Percentiles rank a stretch among this genome's conserved stretches.
Evolutionary conservation across 805 yeast genomes (phyloP).

Genomic region (Kuraishia ogatae): DNA sequence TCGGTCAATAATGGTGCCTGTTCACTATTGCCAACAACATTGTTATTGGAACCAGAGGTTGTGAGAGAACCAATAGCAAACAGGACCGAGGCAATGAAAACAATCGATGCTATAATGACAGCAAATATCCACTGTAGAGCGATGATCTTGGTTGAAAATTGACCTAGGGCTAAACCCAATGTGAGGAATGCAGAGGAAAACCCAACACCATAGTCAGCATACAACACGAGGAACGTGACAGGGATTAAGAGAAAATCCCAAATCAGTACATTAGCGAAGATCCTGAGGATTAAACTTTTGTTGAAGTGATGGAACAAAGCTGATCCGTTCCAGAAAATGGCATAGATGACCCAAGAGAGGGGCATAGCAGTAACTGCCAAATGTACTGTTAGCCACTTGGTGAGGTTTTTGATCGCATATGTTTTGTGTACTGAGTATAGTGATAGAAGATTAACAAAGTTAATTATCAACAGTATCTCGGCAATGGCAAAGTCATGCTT

Average conservation of each 20-base stretch:
- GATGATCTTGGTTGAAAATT: conserved; percentile 55
- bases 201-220: conserved; percentile 67
- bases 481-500: conserved; percentile 48
- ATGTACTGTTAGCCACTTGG: conserved; percentile 52
- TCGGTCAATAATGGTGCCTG: conserved; percentile 24
- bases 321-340: conserved; percentile 82
- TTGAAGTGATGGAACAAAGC: conserved; percentile 57
- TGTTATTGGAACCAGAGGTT: conserved; percentile 3
- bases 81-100: conserved; percentile 41
- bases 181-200: conserved; percentile 46
- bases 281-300: conserved; percentile 44
- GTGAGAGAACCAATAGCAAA: conserved; percentile 31
- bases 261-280: conserved; percentile 63
- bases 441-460: conserved; percentile 49
- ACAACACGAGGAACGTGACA: conserved; percentile 41
- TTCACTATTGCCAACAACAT: conserved; percentile 11
- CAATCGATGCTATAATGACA: conserved; percentile 49
- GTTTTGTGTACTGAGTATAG: conserved; percentile 56
- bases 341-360: conserved; percentile 63
- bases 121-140: conserved; percentile 88
- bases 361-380: conserved; percentile 64
- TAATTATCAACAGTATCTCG: conserved; percentile 49
- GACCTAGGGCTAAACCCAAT: conserved; percentile 65
- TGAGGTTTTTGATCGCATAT: conserved; percentile 40
- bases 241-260: conserved; percentile 76